These are phyloP conservation scores for Annulohypoxylon bovei DNA, from an alignment of 495 filamentous ascomycete genomes.

Conservation along the genomic window DNA sequence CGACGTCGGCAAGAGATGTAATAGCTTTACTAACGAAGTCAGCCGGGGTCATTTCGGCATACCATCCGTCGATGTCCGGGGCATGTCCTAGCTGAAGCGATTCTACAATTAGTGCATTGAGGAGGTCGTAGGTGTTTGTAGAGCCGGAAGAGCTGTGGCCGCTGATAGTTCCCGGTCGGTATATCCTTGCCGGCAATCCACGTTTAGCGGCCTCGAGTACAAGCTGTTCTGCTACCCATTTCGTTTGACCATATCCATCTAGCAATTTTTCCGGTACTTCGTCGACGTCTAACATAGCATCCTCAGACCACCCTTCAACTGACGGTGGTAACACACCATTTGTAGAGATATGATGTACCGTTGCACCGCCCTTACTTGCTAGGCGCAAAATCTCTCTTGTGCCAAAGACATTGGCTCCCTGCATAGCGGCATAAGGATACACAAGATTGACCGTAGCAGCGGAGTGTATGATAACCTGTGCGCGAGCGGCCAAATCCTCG, in stretches of 20 bases:
- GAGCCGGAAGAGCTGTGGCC: conserved; percentile 70
- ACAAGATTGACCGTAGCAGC: conserved; percentile 74
- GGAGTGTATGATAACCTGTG: conserved; percentile 72
- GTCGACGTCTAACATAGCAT: conserved; percentile 64
- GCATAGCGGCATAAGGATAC: conserved; percentile 71
- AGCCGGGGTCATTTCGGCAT: conserved; percentile 76
- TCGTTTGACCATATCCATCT: conserved; percentile 73
- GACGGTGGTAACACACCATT: conserved; percentile 73
- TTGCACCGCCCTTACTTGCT: conserved; percentile 66
- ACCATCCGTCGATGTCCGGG: conserved; percentile 72
- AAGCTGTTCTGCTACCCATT: conserved; percentile 74
- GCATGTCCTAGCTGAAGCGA: conserved; percentile 70
- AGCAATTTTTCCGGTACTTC: conserved; percentile 68
- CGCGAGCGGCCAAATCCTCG: conserved; percentile 63
- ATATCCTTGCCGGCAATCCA: conserved; percentile 68
- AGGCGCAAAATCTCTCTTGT: conserved; percentile 72
- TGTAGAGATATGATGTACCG: conserved; percentile 75
- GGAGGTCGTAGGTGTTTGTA: conserved; percentile 74
- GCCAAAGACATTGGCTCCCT: conserved; percentile 67
- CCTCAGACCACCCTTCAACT: conserved; percentile 67
- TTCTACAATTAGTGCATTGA: conserved; percentile 73
- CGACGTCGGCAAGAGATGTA: conserved; percentile 66
- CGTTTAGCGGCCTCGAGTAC: conserved; percentile 69
- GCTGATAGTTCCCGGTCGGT: conserved; percentile 71
- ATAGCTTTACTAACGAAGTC: conserved; percentile 75